Base-by-base conservation (phyloP, 805 yeast genomes). In the Candida vartiovaarae region DNA sequence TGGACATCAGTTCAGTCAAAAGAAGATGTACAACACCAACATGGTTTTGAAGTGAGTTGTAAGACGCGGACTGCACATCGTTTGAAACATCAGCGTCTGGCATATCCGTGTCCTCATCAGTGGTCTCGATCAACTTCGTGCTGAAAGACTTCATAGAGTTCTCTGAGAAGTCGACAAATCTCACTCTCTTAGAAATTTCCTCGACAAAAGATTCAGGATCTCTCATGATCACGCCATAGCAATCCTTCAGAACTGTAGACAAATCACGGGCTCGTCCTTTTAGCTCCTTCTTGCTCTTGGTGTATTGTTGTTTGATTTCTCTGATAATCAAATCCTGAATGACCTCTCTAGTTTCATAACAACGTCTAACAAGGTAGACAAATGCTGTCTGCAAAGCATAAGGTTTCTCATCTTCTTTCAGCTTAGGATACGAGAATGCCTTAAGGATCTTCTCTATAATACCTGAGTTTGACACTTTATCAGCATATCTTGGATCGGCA, bases 1-100 rank as follows among this genome's bases (percentile, higher is more conserved):
- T 62, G 1, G 70, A 60, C 78, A 86, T 80, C 29, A 89, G 63
- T 55, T 88, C 90, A 0, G 78, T 65, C 27, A 89, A 61, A 8
- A 89, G 61, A 2, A 75, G 55, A 46, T 78, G 80, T 49, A 89
- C 70, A 9, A 88, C 74, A 2, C 89, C 89, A 3, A 83, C 67
- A 48, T 66, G 60, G 10, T 52, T 53, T 26, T 49, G 50, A 28
- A 49, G 38, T 3, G 47, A 42, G 4, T 47, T 31, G 46, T 40
- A 15, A 7, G 32, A 3, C 8, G 24, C 33, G 3, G 36, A 10
- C 3, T 41, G 20, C 15, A 10, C 34, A 6, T 30, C 25, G 6
- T 30, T 30, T 23, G 29, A 9, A n/a, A 8, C n/a, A 11, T 47
- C 49, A 4, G 51, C 56, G 40, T 59, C 63, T 1, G 29, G 34